Evolutionary conservation across 371 early-diverging fungal genomes (phyloP).

Genomic region (Entomophthora muscae): DNA sequence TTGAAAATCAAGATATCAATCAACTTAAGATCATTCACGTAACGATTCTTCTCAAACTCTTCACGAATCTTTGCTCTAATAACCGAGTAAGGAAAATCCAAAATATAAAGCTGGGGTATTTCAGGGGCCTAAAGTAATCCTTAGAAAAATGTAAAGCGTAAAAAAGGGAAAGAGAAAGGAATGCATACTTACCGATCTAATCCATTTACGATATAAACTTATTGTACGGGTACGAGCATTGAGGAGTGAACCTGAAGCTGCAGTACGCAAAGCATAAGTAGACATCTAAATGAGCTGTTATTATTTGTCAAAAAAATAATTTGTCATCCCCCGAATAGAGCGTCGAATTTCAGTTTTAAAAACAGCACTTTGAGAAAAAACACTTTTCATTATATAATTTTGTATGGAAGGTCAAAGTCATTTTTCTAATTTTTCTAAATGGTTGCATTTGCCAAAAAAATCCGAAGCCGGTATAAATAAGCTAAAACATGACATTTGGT

Average conservation of each 20-base stretch:
- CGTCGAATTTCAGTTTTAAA: too few species aligned
- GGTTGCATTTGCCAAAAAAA: too few species aligned
- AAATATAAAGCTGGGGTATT: slow-evolving; percentile 56
- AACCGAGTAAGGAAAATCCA: slow-evolving; percentile 50
- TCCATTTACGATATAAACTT: slow-evolving; percentile 41
- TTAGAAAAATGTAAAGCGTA: not conserved
- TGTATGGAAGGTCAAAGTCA: too few species aligned
- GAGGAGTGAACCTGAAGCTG: slow-evolving; percentile 29
- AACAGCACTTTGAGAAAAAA: too few species aligned
- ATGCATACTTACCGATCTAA: slow-evolving; percentile 29
- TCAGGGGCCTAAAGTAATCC: slow-evolving; percentile 41
- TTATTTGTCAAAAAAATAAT: too few species aligned
- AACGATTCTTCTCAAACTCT: slow-evolving; percentile 78
- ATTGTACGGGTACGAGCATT: slow-evolving; percentile 37
- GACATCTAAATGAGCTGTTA: too few species aligned
- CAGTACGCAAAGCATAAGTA: slow-evolving; percentile 29
- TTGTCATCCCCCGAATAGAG: too few species aligned
- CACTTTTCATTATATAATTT: too few species aligned
- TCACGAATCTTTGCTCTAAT: slow-evolving; percentile 76
- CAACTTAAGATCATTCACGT: slow-evolving; percentile 54
- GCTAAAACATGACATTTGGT: too few species aligned
- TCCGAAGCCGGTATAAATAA: too few species aligned
- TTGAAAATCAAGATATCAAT: slow-evolving; percentile 76
- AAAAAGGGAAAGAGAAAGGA: not conserved
- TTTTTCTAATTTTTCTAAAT: too few species aligned